Evolutionary conservation across 2,329 filamentous ascomycete species (phyloP).

Genomic region (Aureobasidium vineae): DNA sequence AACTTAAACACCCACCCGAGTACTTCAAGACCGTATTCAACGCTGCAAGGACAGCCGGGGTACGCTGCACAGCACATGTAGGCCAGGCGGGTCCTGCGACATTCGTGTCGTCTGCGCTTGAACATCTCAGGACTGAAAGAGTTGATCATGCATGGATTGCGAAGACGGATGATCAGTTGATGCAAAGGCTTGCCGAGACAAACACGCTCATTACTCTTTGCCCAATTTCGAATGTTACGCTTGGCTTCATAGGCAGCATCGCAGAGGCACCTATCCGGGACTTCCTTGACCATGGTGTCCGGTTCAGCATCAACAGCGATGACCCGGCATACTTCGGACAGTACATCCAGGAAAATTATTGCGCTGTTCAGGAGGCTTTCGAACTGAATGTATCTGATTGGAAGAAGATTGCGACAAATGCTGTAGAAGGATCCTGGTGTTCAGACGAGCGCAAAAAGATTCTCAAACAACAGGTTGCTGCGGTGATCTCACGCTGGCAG

Average conservation of each 20-base stretch:
- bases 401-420: background rate
- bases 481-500: background rate
- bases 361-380: constrained; percentile 7
- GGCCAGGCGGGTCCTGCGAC: constrained; percentile 8
- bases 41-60: constrained; percentile 5
- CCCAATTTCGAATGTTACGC: constrained; percentile 21
- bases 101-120: constrained; percentile 15
- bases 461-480: constrained; percentile 5
- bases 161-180: constrained; percentile 10
- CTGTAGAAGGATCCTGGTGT: constrained; percentile 19
- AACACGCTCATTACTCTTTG: constrained; percentile 22
- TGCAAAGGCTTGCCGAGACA: constrained; percentile 16
- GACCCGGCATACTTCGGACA: constrained; percentile 23
- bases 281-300: constrained; percentile 1
- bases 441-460: constrained; percentile 8
- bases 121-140: background rate
- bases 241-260: constrained; percentile 13
- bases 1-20: constrained; percentile 20
- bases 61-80: constrained; percentile 16
- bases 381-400: background rate
- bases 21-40: constrained; percentile 15
- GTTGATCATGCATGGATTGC: constrained; percentile 24
- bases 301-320: constrained; percentile 22
- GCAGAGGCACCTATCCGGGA: constrained; percentile 1
- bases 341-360: constrained; percentile 24